Conservation (phyloP, 495 filamentous ascomycete genomes). For the Penicillium chermesinum region DNA sequence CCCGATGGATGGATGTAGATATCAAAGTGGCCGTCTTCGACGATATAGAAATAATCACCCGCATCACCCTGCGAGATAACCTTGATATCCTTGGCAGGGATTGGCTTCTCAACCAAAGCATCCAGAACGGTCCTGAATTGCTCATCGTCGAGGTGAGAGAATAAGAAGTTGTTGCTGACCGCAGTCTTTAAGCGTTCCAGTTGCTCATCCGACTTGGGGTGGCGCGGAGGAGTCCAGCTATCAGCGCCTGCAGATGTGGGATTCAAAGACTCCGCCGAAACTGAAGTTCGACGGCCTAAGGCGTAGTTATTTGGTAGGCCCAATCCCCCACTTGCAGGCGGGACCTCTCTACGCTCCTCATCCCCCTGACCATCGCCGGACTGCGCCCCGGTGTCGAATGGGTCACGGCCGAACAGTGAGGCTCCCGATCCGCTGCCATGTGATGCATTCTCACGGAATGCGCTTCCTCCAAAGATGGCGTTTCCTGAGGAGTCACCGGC, state of each 20-base stretch:
- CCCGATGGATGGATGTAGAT: constrained; percentile 84
- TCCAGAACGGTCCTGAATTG: constrained; percentile 81
- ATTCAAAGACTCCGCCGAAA: constrained; percentile 93
- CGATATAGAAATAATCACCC: constrained; percentile 96
- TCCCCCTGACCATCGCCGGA: constrained; percentile 21
- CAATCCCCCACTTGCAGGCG: constrained; percentile 40
- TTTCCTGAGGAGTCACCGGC: constrained; percentile 21
- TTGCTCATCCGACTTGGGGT: constrained; percentile 79
- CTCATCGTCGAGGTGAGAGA: constrained; percentile 91
- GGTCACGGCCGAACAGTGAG: constrained; percentile 29
- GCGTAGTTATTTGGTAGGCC: constrained; percentile 92
- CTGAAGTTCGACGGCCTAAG: constrained; percentile 86
- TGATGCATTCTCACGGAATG: constrained; percentile 20
- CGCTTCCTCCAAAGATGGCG: constrained; percentile 28
- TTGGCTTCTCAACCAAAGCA: constrained; percentile 89
- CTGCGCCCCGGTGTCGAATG: constrained; percentile 25
- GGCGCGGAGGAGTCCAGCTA: constrained; percentile 84
- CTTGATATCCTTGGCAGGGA: constrained; percentile 92
- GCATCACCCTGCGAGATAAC: constrained; percentile 95
- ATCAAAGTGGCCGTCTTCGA: constrained; percentile 86
- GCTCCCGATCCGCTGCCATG: constrained; percentile 9
- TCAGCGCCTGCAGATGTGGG: constrained; percentile 75
- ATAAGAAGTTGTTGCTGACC: constrained; percentile 87
- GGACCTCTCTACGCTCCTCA: constrained; percentile 26
- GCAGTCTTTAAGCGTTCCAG: constrained; percentile 70